Base-by-base conservation (phyloP, 306 rosid species). In the Morella rubra region DNA sequence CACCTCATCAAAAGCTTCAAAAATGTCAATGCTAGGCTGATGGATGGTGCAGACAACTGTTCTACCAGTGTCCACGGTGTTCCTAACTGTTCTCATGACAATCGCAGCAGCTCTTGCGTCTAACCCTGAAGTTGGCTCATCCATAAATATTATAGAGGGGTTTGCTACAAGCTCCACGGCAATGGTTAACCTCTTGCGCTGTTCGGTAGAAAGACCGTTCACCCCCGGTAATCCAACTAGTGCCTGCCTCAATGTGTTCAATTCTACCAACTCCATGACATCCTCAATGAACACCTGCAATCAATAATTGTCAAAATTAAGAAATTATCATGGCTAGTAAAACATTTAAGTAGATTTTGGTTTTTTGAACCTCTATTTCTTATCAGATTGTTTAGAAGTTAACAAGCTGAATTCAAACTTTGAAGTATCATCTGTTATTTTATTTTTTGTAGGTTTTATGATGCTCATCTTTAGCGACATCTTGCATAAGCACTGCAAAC, bases 101-200 rank as follows among this genome's bases (percentile, higher is more conserved):
- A 86, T 86, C 16, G 87, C 89, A 10, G 87, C 89, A 68, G 89
- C 87, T 75, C 89, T 86, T 44, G 89, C 89, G 76, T 86, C 89
- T 13, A 86, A 71, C 12, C 89, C 89, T 24, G 89, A 80, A 47
- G 89, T 86, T 27, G 85, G 89, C 75, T 86, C 89, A 58, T 86
- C 89, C 89, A 86, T 86, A 72, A 86, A 86, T 75, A 86, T 78
- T 42, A 86, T 80, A 46, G 89, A 83, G 40, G 89, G 89, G 62
- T 86, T 86, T 4, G 89, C 89, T 3, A 86, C 87, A n/a, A 86
- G 79, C 67, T 86, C 87, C 45, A 86, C 87, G 7, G 89, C 89
- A 24, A 86, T 86, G 1, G 89, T 86, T 16, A 86, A 73, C 80
- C 89, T 73, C 74, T 81, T 86, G 44, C 89, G 83, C 77, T 86